These are phyloP conservation scores for Lodderomyces oxycetoniae DNA, from an alignment of 1,139 yeast species.

Conservation along the genomic window DNA sequence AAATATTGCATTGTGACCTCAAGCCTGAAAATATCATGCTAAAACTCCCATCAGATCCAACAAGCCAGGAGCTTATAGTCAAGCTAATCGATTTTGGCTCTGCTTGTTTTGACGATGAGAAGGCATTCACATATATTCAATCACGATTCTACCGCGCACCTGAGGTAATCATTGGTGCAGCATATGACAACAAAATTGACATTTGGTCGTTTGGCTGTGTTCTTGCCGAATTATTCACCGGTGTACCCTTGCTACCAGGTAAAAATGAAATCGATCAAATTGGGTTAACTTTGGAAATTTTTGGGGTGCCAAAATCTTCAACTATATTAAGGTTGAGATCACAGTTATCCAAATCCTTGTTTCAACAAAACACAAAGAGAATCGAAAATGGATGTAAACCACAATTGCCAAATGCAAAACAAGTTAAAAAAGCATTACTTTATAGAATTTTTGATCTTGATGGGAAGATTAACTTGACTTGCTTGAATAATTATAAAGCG, in stretches of 20 bases:
- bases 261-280: constrained; percentile 65
- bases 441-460: constrained; percentile 37
- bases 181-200: constrained; percentile 65
- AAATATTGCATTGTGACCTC: constrained; percentile 74
- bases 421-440: constrained; percentile 30
- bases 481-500: constrained; percentile 21
- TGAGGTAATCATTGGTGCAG: constrained; percentile 77
- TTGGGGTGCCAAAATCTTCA: constrained; percentile 55
- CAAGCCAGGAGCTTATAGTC: constrained; percentile 25
- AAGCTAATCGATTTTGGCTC: constrained; percentile 68
- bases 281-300: constrained; percentile 51
- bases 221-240: constrained; percentile 60
- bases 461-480: constrained; percentile 34
- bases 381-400: constrained; percentile 2
- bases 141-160: constrained; percentile 69
- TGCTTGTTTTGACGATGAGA: constrained; percentile 45
- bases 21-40: constrained; percentile 69
- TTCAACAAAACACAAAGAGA: constrained; percentile 12
- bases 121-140: constrained; percentile 56
- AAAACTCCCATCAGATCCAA: constrained; percentile 22
- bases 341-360: constrained; percentile 13
- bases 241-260: constrained; percentile 67
- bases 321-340: constrained; percentile 24
- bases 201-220: constrained; percentile 79
- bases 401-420: constrained; percentile 20